A percentile compares a stretch with the other conserved stretches of the same genome.
Conservation (phyloP, 176 grass and related monocot species). For the Chrysopogon serrulatus region DNA sequence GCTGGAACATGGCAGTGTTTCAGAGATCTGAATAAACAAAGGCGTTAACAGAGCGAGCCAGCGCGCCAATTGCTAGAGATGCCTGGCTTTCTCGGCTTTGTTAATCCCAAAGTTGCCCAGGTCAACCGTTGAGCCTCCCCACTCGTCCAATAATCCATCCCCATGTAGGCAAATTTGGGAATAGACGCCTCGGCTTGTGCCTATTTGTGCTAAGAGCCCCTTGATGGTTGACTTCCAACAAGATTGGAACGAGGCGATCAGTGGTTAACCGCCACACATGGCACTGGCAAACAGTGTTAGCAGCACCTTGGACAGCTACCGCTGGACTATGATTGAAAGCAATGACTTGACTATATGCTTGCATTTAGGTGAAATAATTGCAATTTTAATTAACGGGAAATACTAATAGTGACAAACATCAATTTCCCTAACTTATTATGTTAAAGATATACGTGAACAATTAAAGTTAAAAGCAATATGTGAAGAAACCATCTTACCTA, state of each 20-base stretch:
- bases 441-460: neutral
- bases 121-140: conserved; percentile 60
- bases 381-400: neutral
- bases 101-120: conserved; percentile 16
- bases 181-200: neutral
- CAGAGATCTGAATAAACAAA: conserved; percentile 39
- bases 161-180: neutral
- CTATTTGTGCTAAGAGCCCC: neutral
- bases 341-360: neutral
- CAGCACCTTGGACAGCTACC: neutral
- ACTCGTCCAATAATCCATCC: conserved; percentile 6
- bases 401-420: neutral
- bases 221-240: neutral
- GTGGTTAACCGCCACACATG: neutral
- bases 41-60: conserved; percentile 31
- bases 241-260: neutral
- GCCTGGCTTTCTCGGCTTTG: neutral
- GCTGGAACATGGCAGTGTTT: conserved; percentile 34
- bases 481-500: neutral
- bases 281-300: neutral
- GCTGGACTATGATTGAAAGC: neutral
- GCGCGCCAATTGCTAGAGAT: conserved; percentile 17
- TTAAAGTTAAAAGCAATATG: neutral
- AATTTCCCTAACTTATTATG: neutral
- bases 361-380: neutral